A percentile compares a stretch with the other conserved stretches of the same genome.
These are phyloP conservation scores for Pezizomycotina sp. DNA, from an alignment of 2,329 filamentous ascomycete species.

Conservation along the genomic window DNA sequence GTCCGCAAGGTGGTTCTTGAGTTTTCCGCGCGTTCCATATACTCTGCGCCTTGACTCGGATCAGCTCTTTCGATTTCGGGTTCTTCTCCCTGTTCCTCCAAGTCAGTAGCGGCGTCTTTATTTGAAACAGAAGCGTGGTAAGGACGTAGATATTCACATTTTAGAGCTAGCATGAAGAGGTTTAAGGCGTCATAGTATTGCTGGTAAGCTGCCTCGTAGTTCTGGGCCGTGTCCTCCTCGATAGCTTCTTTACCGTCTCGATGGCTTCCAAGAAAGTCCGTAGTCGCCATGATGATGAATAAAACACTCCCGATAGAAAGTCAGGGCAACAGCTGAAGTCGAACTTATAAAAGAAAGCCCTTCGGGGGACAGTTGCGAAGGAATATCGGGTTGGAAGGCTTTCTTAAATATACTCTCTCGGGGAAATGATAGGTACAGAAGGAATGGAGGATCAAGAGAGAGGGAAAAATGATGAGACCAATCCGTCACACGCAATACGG, in stretches of 20 bases:
- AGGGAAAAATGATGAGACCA: too few species aligned
- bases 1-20: constrained; percentile 75
- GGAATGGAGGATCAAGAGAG: too few species aligned
- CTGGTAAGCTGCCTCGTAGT: constrained; percentile 95
- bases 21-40: constrained; percentile 96
- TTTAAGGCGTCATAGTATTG: constrained; percentile 91
- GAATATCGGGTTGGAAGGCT: not conserved
- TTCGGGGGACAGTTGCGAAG: constrained; percentile 6
- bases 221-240: constrained; percentile 82
- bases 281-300: constrained; percentile 69
- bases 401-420: too few species aligned
- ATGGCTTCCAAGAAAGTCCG: constrained; percentile 89
- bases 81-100: constrained; percentile 83
- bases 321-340: too few species aligned
- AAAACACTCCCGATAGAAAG: too few species aligned
- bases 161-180: constrained; percentile 94
- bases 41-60: constrained; percentile 81
- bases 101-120: too few species aligned
- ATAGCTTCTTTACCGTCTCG: constrained; percentile 97
- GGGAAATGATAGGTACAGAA: too few species aligned
- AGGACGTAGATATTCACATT: constrained; percentile 41
- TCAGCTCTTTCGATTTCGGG: constrained; percentile 90
- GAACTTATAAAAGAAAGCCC: not conserved
- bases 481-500: too few species aligned
- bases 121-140: not conserved